phyloP scores from a whole-genome alignment of 805 yeast species.

The Candida silvatica region DNA sequence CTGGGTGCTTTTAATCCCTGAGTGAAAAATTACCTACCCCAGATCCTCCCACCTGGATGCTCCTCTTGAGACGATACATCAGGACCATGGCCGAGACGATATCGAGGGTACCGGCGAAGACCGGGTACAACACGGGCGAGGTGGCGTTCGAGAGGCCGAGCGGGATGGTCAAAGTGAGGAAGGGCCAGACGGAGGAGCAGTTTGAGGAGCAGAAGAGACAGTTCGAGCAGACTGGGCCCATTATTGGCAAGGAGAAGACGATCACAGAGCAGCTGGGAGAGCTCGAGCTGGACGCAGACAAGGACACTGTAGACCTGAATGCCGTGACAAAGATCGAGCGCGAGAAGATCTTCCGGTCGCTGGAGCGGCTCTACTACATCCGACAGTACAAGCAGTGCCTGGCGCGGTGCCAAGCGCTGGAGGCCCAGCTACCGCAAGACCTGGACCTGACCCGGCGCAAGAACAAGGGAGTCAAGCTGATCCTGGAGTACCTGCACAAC shows the following conservation, averaged over 20 bases:
- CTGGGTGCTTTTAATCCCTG: too few relatives aligned
- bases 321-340: slow-evolving; percentile 43
- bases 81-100: not conserved
- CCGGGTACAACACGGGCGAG: slow-evolving; percentile 27
- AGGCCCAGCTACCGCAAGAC: slow-evolving; percentile 12
- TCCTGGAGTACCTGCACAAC: slow-evolving; percentile 40
- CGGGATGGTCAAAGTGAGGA: slow-evolving; percentile 44
- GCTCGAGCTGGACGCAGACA: not conserved
- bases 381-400: slow-evolving; percentile 45
- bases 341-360: slow-evolving; percentile 44
- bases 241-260: slow-evolving; percentile 15
- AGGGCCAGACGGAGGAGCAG: slow-evolving; percentile 64
- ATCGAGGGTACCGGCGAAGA: not conserved
- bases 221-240: slow-evolving; percentile 52
- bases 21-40: too few relatives aligned
- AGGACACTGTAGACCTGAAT: too few relatives aligned
- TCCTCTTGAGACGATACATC: not conserved
- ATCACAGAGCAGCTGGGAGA: slow-evolving; percentile 8
- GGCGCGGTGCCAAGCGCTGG: slow-evolving; percentile 30
- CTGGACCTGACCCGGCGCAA: slow-evolving; percentile 24
- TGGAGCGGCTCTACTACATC: slow-evolving; percentile 55
- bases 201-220: slow-evolving; percentile 41
- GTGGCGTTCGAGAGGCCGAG: slow-evolving; percentile 36
- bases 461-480: slow-evolving; percentile 36
- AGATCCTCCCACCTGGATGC: not conserved